Conservation (phyloP, 2,329 filamentous ascomycete species). For the Biscogniauxia marginata region DNA sequence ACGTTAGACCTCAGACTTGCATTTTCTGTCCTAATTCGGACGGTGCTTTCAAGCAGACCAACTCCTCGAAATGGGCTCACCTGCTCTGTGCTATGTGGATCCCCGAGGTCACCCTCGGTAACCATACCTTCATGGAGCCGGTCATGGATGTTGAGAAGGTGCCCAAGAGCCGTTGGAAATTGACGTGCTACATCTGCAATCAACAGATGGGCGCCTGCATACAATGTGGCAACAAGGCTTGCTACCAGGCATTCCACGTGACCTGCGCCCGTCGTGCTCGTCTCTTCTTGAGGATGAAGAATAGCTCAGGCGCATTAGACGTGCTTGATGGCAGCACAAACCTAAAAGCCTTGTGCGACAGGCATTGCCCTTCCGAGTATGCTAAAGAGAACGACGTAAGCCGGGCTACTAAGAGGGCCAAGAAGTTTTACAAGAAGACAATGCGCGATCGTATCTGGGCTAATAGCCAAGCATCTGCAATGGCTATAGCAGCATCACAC, state of each 20-base stretch:
- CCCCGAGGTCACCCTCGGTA: constrained; percentile 91
- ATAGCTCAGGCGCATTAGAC: constrained; percentile 73
- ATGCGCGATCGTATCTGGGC: constrained; percentile 93
- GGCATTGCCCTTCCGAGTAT: constrained; percentile 89
- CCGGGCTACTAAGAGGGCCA: constrained; percentile 75
- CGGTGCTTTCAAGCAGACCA: constrained; percentile 97
- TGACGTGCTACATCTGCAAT: constrained; percentile 93
- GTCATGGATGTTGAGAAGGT: constrained; percentile 98
- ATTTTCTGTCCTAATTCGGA: constrained; percentile 98
- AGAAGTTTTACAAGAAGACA: constrained; percentile 82
- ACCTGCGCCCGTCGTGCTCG: constrained; percentile 88
- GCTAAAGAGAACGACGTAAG: constrained; percentile 81
- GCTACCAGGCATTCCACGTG: constrained; percentile 95
- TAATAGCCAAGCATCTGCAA: constrained; percentile 80
- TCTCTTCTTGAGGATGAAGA: constrained; percentile 95
- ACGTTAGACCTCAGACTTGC: constrained; percentile 61
- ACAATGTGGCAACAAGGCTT: constrained; percentile 96
- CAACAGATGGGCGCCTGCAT: constrained; percentile 98
- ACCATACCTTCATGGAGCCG: constrained; percentile 96
- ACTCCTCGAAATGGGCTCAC: constrained; percentile 94
- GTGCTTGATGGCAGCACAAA: constrained; percentile 77
- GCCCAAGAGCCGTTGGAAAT: constrained; percentile 88
- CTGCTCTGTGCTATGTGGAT: constrained; percentile 98
- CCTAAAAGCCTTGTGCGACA: constrained; percentile 93
- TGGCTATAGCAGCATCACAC: constrained; percentile 74